Evolutionary conservation across 148 eudicot species (phyloP), one percentile per base, ranked within the genome.

Genomic region (Tetragonia tetragonoides): DNA sequence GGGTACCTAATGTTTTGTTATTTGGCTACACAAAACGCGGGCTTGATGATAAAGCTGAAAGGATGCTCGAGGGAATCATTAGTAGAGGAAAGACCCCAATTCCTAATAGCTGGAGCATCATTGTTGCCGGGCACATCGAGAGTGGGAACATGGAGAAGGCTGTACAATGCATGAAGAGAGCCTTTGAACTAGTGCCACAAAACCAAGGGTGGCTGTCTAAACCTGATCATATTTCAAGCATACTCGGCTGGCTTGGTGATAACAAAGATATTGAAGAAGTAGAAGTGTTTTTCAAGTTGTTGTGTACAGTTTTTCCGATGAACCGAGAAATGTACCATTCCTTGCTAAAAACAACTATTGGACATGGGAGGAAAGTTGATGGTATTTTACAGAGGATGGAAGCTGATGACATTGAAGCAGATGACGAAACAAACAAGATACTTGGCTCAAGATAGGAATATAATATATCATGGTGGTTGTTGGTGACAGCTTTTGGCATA

Each of bases 91-190:
- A 78, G 67, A 73, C 49, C 9, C 87, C 92, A 2, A 78, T 34
- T 18, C 93, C 90, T n/a, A 86, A 82, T 68, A 77, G 85, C 37
- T 89, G 88, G 87, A 80, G 76, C 18, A 87, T 89, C 68, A 76
- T 87, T 47, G 78, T 89, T 66, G 67, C 85, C 6, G 93, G 90
- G 37, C 86, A 84, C 71, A 39, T 84, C 60, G 76, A 74, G 11
- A 75, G 59, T 47, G 34, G 57, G 46, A 69, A 86, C 54, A 75
- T 86, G 89, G 80, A 79, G 70, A 84, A 83, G 79, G 85, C 86
- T 15, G 73, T 81, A 4, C 70, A 86, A 75, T 88, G 81, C 79
- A 80, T 90, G 89, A 84, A 83, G 75, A 81, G 80, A 63, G 86
- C 89, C 69, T 60, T 88, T 73, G 82, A 83, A 51, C 77, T 83